Evolutionary conservation across 2,329 filamentous ascomycete genomes (phyloP).

Genomic region (Aspergillus brasiliensis): DNA sequence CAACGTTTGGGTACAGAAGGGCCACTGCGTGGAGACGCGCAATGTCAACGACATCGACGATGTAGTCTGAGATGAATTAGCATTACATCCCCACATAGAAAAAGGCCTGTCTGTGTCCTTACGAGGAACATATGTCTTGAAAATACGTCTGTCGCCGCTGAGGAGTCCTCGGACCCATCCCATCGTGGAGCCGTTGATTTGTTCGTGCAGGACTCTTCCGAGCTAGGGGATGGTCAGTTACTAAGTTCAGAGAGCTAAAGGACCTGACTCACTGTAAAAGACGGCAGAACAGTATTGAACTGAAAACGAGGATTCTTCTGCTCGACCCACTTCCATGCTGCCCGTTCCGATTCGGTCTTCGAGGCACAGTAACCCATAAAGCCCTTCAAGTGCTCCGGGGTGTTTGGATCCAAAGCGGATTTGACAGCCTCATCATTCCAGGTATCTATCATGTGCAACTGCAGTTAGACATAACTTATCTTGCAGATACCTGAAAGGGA

Average conservation of each 20-base stretch:
- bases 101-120: no score
- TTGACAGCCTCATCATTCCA: constrained; percentile 8
- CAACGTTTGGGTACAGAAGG: constrained; percentile 48
- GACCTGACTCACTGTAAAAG: constrained; percentile 36
- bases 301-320: constrained; percentile 49
- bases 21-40: constrained; percentile 58
- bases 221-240: constrained; percentile 17
- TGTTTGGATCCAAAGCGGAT: constrained; percentile 4
- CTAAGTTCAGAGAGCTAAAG: no score
- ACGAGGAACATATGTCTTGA: no score
- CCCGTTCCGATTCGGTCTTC: constrained; percentile 52
- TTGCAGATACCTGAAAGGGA: not conserved
- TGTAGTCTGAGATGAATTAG: no score
- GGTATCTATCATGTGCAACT: constrained; percentile 2
- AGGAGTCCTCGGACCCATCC: constrained; percentile 19
- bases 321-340: constrained; percentile 50
- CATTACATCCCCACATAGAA: no score
- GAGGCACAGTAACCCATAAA: constrained; percentile 36
- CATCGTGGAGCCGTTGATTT: constrained; percentile 48
- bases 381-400: not conserved
- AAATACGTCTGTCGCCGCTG: no score
- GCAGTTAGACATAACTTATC: not conserved
- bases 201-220: constrained; percentile 29
- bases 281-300: constrained; percentile 44
- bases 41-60: constrained; percentile 53